Evolutionary conservation across 2,329 filamentous ascomycete species (phyloP).

Genomic region (Fusarium ramigenum): DNA sequence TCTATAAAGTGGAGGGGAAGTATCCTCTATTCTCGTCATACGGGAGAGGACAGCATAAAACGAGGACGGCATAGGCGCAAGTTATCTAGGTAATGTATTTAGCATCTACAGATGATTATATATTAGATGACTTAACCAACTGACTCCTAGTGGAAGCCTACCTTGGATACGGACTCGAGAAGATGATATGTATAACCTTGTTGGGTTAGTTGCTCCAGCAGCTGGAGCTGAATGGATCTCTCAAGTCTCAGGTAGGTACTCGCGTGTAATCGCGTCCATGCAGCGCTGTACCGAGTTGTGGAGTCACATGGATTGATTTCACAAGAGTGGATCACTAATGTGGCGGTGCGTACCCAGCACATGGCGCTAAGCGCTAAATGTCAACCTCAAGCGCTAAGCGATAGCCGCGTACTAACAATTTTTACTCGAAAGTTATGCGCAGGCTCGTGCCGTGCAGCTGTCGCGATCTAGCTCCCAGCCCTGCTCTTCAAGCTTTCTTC

Average conservation of each 20-base stretch:
- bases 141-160: too few relatives aligned
- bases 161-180: background rate
- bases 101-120: background rate
- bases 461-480: slow-evolving; percentile 30
- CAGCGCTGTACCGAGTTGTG: background rate
- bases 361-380: slow-evolving; percentile 28
- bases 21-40: background rate
- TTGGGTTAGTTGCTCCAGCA: background rate
- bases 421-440: slow-evolving; percentile 14
- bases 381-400: slow-evolving; percentile 13
- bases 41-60: background rate
- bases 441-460: slow-evolving; percentile 26
- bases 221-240: background rate
- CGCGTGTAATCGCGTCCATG: background rate
- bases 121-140: background rate
- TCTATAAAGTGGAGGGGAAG: background rate
- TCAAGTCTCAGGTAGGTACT: background rate
- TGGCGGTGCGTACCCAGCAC: slow-evolving; percentile 22
- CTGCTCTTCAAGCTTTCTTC: slow-evolving; percentile 14
- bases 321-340: background rate
- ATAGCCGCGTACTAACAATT: slow-evolving; percentile 30
- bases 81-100: background rate
- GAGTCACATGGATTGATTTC: background rate
- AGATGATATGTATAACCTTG: background rate
- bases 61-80: background rate